Percentiles rank a stretch among this genome's conserved stretches.
These are phyloP conservation scores for Myxozyma melibiosi DNA, from an alignment of 805 yeast genomes.

Conservation along the genomic window DNA sequence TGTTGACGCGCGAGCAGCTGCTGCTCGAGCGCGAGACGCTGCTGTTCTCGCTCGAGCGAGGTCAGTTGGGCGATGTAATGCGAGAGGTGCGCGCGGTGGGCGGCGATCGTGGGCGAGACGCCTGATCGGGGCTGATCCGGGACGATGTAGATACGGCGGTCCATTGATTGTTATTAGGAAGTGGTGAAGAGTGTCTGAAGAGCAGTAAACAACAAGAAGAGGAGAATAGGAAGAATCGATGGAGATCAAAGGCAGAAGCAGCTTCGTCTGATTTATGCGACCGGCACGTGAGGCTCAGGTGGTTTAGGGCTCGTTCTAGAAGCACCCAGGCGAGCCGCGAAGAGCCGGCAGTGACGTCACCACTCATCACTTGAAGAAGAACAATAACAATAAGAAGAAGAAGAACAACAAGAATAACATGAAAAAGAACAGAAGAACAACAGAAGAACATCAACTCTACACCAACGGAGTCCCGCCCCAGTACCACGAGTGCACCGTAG, in stretches of 20 bases:
- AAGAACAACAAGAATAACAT: background rate
- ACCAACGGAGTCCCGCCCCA: slow-evolving; percentile 6
- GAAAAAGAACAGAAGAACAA: background rate
- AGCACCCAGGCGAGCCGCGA: too few species aligned
- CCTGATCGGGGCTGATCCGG: slow-evolving; percentile 6
- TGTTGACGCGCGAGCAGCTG: slow-evolving; percentile 28
- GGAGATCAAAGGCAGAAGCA: too few species aligned
- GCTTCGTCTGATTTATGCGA: too few species aligned
- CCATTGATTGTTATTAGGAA: background rate
- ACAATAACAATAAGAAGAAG: too few species aligned
- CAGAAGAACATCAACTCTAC: background rate
- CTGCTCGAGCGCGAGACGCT: slow-evolving; percentile 30
- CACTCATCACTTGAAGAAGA: too few species aligned
- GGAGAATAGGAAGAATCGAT: background rate
- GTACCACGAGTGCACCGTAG: slow-evolving; percentile 1
- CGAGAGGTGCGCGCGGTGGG: slow-evolving; percentile 33
- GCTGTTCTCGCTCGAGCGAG: slow-evolving; percentile 36
- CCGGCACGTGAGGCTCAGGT: too few species aligned
- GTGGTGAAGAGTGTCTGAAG: background rate
- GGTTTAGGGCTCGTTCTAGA: too few species aligned
- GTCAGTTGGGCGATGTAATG: slow-evolving; percentile 35
- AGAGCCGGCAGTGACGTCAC: too few species aligned
- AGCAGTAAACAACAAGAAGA: background rate
- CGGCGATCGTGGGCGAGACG: slow-evolving; percentile 13
- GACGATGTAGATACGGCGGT: slow-evolving; percentile 11